Evolutionary conservation across 2,329 filamentous ascomycete genomes (phyloP).

Genomic region (Xylariomycetidae sp.): DNA sequence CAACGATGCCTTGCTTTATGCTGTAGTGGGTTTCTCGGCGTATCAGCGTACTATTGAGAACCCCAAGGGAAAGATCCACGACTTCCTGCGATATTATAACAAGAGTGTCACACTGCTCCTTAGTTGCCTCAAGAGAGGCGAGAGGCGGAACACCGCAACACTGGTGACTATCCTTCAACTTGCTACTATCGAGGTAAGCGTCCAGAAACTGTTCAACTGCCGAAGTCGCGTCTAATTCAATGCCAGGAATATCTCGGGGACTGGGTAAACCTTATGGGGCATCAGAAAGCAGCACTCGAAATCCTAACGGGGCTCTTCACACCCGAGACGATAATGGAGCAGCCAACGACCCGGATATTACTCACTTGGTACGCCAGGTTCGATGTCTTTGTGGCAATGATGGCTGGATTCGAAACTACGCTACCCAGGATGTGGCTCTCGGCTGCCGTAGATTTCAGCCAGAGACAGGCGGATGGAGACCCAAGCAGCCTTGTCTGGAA

Average conservation of each 20-base stretch:
- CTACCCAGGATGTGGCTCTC: slow-evolving; percentile 76
- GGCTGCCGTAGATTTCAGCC: slow-evolving; percentile 56
- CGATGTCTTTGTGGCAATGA: slow-evolving; percentile 76
- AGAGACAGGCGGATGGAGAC: slow-evolving; percentile 49
- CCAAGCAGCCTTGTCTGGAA: slow-evolving; percentile 60
- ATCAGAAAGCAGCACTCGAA: slow-evolving; percentile 82
- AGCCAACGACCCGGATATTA: slow-evolving; percentile 64
- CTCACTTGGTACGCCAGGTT: slow-evolving; percentile 88
- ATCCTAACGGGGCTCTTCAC: slow-evolving; percentile 75
- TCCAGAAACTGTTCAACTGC: slow-evolving; percentile 7
- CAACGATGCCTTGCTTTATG: slow-evolving; percentile 78
- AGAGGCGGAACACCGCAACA: slow-evolving; percentile 66
- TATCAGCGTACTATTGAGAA: slow-evolving; percentile 74
- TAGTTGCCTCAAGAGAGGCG: slow-evolving; percentile 61
- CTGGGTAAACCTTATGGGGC: slow-evolving; percentile 88
- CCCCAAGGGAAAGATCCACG: slow-evolving; percentile 65
- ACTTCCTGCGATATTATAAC: slow-evolving; percentile 87
- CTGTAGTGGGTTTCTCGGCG: slow-evolving; percentile 79
- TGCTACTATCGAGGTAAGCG: slow-evolving; percentile 80
- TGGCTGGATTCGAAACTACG: slow-evolving; percentile 70
- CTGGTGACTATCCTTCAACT: slow-evolving; percentile 85
- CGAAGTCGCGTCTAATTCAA: slow-evolving; percentile 9
- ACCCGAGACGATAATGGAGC: slow-evolving; percentile 66
- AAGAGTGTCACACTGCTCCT: slow-evolving; percentile 75
- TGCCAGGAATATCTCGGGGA: slow-evolving; percentile 85